A percentile compares a stretch with the other conserved stretches of the same genome.
Evolutionary conservation across 139 green algal genomes (phyloP).

Genomic region (Limnomonas spitsbergensis): DNA sequence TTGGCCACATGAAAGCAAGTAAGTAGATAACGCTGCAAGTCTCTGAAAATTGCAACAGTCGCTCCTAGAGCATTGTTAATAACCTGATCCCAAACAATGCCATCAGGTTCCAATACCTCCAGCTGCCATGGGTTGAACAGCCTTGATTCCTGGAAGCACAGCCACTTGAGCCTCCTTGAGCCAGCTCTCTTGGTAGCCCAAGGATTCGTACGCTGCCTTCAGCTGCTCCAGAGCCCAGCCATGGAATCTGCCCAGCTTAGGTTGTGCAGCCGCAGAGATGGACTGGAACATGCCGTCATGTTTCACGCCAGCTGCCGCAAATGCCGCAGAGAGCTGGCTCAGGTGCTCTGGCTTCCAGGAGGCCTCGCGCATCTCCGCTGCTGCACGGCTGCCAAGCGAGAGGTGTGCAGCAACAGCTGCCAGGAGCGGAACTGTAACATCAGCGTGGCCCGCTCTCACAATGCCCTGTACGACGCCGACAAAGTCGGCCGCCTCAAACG

Average conservation of each 20-base stretch:
- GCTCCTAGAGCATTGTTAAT: no score
- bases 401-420: neutral
- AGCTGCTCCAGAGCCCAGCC: neutral
- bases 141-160: no score
- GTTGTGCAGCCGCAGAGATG: neutral
- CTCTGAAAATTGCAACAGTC: no score
- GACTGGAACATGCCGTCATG: neutral
- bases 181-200: conserved; percentile 1
- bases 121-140: no score
- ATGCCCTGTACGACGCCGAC: neutral
- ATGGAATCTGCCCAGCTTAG: neutral
- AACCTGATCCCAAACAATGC: no score
- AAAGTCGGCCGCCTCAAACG: conserved; percentile 6
- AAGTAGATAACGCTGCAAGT: no score
- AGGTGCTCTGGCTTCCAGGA: neutral
- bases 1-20: no score
- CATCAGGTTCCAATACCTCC: no score
- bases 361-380: neutral
- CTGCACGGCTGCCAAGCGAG: neutral
- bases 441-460: neutral
- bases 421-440: neutral
- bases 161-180: no score
- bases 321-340: neutral
- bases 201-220: neutral
- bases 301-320: neutral